These are phyloP conservation scores for Flaveria trinervia DNA, from an alignment of 129 eudicot species.

Conservation along the genomic window DNA sequence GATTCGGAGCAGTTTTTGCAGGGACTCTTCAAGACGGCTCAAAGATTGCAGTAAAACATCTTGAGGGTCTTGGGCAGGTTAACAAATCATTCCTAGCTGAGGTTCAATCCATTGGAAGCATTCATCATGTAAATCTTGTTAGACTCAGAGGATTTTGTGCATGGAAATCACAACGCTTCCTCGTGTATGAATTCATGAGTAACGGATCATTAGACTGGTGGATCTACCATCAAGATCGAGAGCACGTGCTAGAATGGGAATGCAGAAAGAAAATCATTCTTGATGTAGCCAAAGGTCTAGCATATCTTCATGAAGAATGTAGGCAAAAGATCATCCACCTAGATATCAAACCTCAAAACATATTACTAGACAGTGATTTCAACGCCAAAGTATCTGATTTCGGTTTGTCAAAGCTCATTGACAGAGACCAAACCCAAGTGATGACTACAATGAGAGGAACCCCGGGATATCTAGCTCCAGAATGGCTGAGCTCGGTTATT, in stretches of 20 bases:
- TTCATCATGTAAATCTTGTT: conserved; percentile 41
- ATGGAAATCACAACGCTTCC: conserved; percentile 25
- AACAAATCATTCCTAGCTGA: conserved; percentile 37
- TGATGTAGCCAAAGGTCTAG: conserved; percentile 36
- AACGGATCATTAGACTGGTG: conserved; percentile 39
- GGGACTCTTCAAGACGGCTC: conserved; percentile 29
- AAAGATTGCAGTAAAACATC: conserved; percentile 33
- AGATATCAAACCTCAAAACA: conserved; percentile 46
- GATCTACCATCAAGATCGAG: conserved; percentile 26
- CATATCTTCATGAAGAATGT: conserved; percentile 45
- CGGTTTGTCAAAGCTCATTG: conserved; percentile 39
- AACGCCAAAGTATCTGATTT: conserved; percentile 42
- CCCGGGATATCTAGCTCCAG: conserved; percentile 43
- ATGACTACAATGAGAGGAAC: conserved; percentile 42
- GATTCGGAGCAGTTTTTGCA: conserved; percentile 39
- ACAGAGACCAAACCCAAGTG: conserved; percentile 31
- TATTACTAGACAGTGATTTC: conserved; percentile 36
- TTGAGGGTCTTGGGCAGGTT: conserved; percentile 19
- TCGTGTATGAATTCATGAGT: conserved; percentile 33
- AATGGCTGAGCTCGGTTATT: conserved; percentile 22
- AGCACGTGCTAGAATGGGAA: conserved; percentile 24
- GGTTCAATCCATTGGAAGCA: conserved; percentile 41
- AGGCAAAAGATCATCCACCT: conserved; percentile 42
- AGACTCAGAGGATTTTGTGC: conserved; percentile 43
- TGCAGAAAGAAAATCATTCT: conserved; percentile 33